A percentile compares a stretch with the other conserved stretches of the same genome.
Conservation (phyloP, 768 basidiomycete genomes). For the Leccinum longicurvipes region DNA sequence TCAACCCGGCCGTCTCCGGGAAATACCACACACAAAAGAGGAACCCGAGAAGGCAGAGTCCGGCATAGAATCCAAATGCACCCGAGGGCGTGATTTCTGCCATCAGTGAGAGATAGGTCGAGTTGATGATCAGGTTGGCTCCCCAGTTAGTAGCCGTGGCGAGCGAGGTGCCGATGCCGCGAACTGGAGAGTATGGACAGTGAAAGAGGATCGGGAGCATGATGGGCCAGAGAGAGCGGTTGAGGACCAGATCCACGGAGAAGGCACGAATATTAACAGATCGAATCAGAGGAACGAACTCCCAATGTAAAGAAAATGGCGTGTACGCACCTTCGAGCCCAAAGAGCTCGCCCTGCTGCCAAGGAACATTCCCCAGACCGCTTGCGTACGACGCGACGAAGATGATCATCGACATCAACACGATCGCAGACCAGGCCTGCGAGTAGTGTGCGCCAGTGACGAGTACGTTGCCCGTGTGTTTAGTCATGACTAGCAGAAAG, state of each 20-base stretch:
- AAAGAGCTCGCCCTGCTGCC: conserved; percentile 88
- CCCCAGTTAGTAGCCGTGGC: conserved; percentile 79
- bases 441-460: conserved; percentile 58
- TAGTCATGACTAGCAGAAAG: conserved; percentile 48
- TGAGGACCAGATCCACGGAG: neutral
- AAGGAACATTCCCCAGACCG: conserved; percentile 77
- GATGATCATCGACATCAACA: conserved; percentile 77
- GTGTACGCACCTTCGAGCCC: conserved; percentile 56
- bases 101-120: conserved; percentile 82
- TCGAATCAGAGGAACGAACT: neutral
- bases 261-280: neutral
- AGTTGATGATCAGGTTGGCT: conserved; percentile 70
- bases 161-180: conserved; percentile 74
- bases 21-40: conserved; percentile 68
- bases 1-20: conserved; percentile 77
- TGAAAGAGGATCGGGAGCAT: neutral
- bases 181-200: conserved; percentile 38
- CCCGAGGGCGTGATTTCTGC: conserved; percentile 67
- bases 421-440: conserved; percentile 59
- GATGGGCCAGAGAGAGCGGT: neutral
- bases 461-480: conserved; percentile 56
- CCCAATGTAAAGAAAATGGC: neutral
- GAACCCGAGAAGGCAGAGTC: conserved; percentile 66
- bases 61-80: conserved; percentile 75
- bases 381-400: conserved; percentile 82